These are phyloP conservation scores for Macrolepiota albuminosa DNA, from an alignment of 768 basidiomycete species.

Conservation along the genomic window DNA sequence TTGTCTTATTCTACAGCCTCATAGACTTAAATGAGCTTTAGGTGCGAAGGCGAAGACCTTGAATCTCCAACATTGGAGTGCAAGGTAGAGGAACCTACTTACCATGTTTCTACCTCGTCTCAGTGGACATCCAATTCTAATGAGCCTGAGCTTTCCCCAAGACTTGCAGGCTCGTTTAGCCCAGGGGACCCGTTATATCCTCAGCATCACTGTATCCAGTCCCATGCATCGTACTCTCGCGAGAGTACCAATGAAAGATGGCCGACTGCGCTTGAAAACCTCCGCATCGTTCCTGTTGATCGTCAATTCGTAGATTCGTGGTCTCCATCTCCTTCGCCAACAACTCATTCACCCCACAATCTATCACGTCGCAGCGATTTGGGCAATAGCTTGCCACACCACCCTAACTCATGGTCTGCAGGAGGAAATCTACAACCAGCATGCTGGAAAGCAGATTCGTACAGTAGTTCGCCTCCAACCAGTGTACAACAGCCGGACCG, in stretches of 20 bases:
- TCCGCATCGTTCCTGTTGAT: conserved; percentile 21
- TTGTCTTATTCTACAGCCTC: neutral
- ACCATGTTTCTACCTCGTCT: conserved; percentile 25
- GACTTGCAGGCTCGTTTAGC: conserved; percentile 28
- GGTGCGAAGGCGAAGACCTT: conserved; percentile 31
- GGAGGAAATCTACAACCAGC: conserved; percentile 29
- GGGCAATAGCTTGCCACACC: conserved; percentile 18
- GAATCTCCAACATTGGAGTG: conserved; percentile 34
- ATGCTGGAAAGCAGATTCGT: conserved; percentile 36
- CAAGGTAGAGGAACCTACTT: conserved; percentile 44
- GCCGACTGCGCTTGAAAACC: conserved; percentile 23
- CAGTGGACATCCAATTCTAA: conserved; percentile 29
- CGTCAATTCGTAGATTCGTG: conserved; percentile 20
- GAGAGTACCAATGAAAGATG: conserved; percentile 24
- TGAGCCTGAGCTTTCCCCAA: conserved; percentile 26
- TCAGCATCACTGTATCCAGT: conserved; percentile 20
- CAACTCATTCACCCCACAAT: conserved; percentile 19
- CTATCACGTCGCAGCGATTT: conserved; percentile 29
- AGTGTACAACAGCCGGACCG: conserved; percentile 29
- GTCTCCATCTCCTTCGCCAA: conserved; percentile 21
- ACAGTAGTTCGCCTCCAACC: conserved; percentile 19
- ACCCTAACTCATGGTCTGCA: conserved; percentile 31
- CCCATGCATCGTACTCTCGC: conserved; percentile 23
- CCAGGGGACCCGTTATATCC: conserved; percentile 26
- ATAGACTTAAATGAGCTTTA: neutral